These are phyloP conservation scores for Cyberlindnera samutprakarnensis DNA, from an alignment of 805 yeast species.

Conservation along the genomic window DNA sequence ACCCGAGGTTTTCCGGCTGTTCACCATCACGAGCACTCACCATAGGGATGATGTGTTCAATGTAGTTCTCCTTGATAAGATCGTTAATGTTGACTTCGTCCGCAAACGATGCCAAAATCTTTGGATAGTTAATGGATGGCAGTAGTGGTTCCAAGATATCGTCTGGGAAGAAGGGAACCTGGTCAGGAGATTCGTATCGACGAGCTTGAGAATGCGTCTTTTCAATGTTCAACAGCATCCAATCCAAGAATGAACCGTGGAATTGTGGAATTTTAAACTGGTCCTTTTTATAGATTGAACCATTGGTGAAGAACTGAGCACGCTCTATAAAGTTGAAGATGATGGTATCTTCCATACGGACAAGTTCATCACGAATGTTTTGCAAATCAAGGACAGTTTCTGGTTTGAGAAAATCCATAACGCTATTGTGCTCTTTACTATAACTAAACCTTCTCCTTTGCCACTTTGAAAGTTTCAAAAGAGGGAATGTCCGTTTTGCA, in stretches of 20 bases:
- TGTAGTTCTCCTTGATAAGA: constrained; percentile 61
- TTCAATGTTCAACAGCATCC: constrained; percentile 75
- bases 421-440: too few relatives aligned
- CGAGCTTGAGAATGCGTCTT: constrained; percentile 71
- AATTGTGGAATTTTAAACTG: constrained; percentile 57
- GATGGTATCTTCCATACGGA: constrained; percentile 95
- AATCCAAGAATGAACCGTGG: constrained; percentile 79
- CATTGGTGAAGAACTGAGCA: constrained; percentile 75
- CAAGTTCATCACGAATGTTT: constrained; percentile 78
- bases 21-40: constrained; percentile 63
- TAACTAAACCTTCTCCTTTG: too few relatives aligned
- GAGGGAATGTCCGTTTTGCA: too few relatives aligned
- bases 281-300: constrained; percentile 60
- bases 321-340: constrained; percentile 89
- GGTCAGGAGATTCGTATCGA: constrained; percentile 92
- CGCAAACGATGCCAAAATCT: constrained; percentile 65
- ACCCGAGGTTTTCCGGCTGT: constrained; percentile 80
- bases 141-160: constrained; percentile 57
- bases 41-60: constrained; percentile 65
- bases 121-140: constrained; percentile 76
- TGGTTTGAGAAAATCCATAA: constrained; percentile 81
- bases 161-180: constrained; percentile 79
- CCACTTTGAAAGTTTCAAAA: too few relatives aligned
- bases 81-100: constrained; percentile 70
- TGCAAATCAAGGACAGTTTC: constrained; percentile 71